A percentile compares a stretch with the other conserved stretches of the same genome.
These are phyloP conservation scores for Calonectria honghensis DNA, from an alignment of 2,329 filamentous ascomycete genomes.

Conservation along the genomic window DNA sequence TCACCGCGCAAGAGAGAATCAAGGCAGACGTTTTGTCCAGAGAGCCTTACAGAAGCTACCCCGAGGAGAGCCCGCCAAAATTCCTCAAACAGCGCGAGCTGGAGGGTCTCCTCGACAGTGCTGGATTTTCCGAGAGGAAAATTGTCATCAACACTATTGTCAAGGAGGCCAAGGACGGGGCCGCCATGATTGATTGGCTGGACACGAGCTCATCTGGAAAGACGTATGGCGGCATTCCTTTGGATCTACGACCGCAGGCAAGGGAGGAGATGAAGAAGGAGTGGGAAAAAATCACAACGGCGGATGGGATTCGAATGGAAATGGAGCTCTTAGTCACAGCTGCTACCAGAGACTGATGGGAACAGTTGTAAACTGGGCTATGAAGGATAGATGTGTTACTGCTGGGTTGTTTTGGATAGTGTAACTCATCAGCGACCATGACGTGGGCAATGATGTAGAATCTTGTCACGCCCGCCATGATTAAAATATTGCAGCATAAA, in stretches of 20 bases:
- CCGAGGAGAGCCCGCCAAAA: slow-evolving; percentile 8
- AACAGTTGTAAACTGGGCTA: not conserved
- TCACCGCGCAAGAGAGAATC: not conserved
- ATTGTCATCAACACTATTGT: slow-evolving; percentile 12
- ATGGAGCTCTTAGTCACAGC: slow-evolving; percentile 17
- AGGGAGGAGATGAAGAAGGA: slow-evolving; percentile 18
- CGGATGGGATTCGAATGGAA: not conserved
- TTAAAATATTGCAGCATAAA: not conserved
- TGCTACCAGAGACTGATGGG: not conserved
- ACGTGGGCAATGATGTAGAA: not conserved
- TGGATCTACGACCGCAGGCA: not conserved
- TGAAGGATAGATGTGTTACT: not conserved
- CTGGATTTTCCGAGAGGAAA: not conserved
- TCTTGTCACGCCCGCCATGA: not conserved
- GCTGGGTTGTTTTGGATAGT: not conserved
- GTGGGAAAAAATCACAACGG: slow-evolving; percentile 11
- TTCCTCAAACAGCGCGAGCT: slow-evolving; percentile 14
- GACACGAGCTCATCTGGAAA: slow-evolving; percentile 11
- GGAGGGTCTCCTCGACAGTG: not conserved
- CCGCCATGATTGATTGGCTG: slow-evolving; percentile 16
- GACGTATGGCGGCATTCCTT: slow-evolving; percentile 12
- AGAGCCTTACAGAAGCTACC: slow-evolving; percentile 10
- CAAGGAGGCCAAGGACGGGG: slow-evolving; percentile 4
- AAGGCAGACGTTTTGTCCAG: slow-evolving; percentile 7
- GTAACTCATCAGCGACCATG: no score